Evolutionary conservation across 176 grass and related monocot species (phyloP), one percentile per base, ranked within the genome.

Genomic region (Dactylis glomerata): DNA sequence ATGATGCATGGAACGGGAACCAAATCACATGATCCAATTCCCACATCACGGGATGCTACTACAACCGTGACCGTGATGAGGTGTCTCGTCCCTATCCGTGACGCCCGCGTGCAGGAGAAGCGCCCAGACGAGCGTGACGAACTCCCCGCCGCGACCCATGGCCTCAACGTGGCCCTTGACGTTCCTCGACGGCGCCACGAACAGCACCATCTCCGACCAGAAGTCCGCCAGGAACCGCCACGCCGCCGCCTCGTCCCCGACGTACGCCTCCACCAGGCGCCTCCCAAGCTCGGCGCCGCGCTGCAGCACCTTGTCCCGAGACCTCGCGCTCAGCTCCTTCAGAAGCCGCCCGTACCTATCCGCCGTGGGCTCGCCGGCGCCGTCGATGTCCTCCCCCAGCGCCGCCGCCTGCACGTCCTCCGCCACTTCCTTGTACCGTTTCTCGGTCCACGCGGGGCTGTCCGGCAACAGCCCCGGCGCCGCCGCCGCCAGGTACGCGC

Each of bases 61-160:
- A 17, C n/a, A n/a, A n/a, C 22, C 37, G 5, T 41, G n/a, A n/a
- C n/a, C n/a, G n/a, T n/a, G n/a, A n/a, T n/a, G 23, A 32, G 20
- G 5, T 19, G 63, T 32, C 0, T 22, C 59, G 0, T 62, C 83
- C 41, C 88, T 62, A 26, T 38, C 47, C 0, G 65, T 76, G 73
- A 86, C 2, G 51, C 88, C 83, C 37, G 72, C 88, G 51, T 90
- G 88, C 6, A 86, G 17, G 19, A 90, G 88, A n/a, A 86, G 33
- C 13, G 63, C 78, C 88, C 83, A 90, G 2, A 90, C 7, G 24
- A 86, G 61, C 63, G 78, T 82, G n/a, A 90, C n/a, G 71, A 89
- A 86, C 88, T 86, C 88, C 1, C 78, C 88, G 23, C 88, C 88
- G 8, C 79, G 78, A 5, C 24, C 78, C 83, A 86, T 75, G 20